phyloP scores from a whole-genome alignment of 495 filamentous ascomycete species.

The Aspergillus conjunctus region DNA sequence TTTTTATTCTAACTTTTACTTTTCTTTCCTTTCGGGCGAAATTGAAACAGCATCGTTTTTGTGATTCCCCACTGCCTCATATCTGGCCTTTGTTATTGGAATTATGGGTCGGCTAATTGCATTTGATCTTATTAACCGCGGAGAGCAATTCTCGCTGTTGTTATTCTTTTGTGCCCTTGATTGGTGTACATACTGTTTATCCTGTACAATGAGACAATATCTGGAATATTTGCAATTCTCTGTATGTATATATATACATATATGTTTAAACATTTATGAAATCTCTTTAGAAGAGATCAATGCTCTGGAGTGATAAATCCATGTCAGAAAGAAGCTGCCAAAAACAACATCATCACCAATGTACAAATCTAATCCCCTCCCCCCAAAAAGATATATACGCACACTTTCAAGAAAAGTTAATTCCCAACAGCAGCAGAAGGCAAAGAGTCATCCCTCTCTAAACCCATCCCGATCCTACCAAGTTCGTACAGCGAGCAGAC shows the following conservation, averaged over 20 bases:
- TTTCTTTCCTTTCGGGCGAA: conserved; percentile 11
- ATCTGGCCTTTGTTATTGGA: conserved; percentile 14
- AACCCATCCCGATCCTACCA: conserved; percentile 28
- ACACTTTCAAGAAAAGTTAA: neutral
- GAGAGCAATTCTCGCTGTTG: conserved; percentile 1
- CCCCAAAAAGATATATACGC: too few species aligned
- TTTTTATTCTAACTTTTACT: neutral
- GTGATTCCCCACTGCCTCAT: conserved; percentile 18
- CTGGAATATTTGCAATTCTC: neutral
- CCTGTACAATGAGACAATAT: conserved; percentile 3
- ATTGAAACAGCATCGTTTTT: conserved; percentile 17
- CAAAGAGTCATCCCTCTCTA: conserved; percentile 41
- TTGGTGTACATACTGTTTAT: conserved; percentile 7
- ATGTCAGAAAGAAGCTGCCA: neutral
- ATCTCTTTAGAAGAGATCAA: neutral
- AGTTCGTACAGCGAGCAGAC: conserved; percentile 50
- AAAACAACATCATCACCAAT: neutral
- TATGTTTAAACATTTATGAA: neutral
- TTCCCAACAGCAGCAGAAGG: conserved; percentile 29
- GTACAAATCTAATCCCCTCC: neutral
- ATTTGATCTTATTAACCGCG: neutral
- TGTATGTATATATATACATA: neutral
- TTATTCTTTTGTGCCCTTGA: neutral
- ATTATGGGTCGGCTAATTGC: conserved; percentile 16
- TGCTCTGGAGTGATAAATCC: neutral